Conservation (phyloP, 2,329 filamentous ascomycete genomes). For the Sclerotinia glacialis region DNA sequence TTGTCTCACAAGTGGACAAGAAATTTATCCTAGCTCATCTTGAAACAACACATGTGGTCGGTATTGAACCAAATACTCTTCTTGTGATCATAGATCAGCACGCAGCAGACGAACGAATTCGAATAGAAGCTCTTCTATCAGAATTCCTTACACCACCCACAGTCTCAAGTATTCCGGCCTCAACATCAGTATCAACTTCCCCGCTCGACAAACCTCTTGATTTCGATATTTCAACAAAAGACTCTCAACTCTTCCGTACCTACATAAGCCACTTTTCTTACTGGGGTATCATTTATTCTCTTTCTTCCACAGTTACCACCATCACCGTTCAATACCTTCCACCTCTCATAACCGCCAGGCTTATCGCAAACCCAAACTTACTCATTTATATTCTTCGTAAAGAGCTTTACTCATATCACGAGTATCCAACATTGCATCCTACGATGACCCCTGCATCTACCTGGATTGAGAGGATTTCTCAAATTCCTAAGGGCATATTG, state of each 20-base stretch:
- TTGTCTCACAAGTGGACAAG: constrained; percentile 80
- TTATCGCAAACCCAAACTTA: constrained; percentile 66
- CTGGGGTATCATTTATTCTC: constrained; percentile 68
- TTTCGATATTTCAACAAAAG: constrained; percentile 63
- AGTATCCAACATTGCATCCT: constrained; percentile 12
- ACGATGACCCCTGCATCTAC: constrained; percentile 27
- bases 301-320: constrained; percentile 10
- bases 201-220: constrained; percentile 52
- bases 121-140: constrained; percentile 69
- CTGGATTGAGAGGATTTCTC: constrained; percentile 63
- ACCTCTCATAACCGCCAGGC: constrained; percentile 70
- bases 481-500: constrained; percentile 71
- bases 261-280: constrained; percentile 56
- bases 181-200: constrained; percentile 39
- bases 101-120: constrained; percentile 85
- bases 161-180: neutral
- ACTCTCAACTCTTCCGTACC: constrained; percentile 56
- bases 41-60: neutral
- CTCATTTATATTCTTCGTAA: constrained; percentile 71
- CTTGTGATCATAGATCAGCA: constrained; percentile 88
- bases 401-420: constrained; percentile 63
- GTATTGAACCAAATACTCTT: constrained; percentile 37
- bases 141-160: constrained; percentile 48
- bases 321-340: constrained; percentile 62
- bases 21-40: constrained; percentile 79